Evolutionary conservation across 192 early-diverging fungal genomes (phyloP), one percentile per base, ranked within the genome.

Genomic region (Phycomyces nitens): DNA sequence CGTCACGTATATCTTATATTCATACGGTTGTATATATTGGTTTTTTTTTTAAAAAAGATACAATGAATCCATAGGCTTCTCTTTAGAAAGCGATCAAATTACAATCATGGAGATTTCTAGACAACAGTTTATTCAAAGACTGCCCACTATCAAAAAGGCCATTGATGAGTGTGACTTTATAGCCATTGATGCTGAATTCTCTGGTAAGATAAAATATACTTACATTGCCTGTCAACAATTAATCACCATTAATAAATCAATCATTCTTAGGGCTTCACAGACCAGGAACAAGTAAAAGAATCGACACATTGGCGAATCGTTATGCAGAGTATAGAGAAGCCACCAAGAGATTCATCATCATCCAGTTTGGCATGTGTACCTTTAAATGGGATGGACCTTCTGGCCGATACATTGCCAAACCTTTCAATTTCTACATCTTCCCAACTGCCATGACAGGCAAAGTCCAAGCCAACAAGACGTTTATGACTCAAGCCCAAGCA

Each of bases 391-490:
- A 80, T 56, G 44, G 56, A 39, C 67, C 66, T 18, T 62, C 64
- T 11, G 64, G 57, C 23, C 61, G 60, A 15, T 89, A 89, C 68
- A 67, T 81, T 22, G 77, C 81, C 50, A 75, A 79, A 47, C 76
- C 88, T 3, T 89, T 88, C 82, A 89, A 87, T 59, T 84, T 85
- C 63, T 85, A 80, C 58, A 60, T 86, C 5, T 88, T 88, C 54
- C 86, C 86, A 2, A 73, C 63, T 26, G 51, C 71, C 5, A 79
- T 77, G 1, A 73, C 60, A 10, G 56, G 77, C 5, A 26, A 64
- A 40, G 75, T 51, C 12, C 69, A 68, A 21, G 67, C 81, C 15
- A 79, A 86, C 27, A 66, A 79, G 3, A 55, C 60, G n/a, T 87
- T 87, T 58, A 39, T 64, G 4, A 65, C 68, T 20, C 84, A 89